Conservation (phyloP, 345 rosid genomes). For the Corchorus capsularis region DNA sequence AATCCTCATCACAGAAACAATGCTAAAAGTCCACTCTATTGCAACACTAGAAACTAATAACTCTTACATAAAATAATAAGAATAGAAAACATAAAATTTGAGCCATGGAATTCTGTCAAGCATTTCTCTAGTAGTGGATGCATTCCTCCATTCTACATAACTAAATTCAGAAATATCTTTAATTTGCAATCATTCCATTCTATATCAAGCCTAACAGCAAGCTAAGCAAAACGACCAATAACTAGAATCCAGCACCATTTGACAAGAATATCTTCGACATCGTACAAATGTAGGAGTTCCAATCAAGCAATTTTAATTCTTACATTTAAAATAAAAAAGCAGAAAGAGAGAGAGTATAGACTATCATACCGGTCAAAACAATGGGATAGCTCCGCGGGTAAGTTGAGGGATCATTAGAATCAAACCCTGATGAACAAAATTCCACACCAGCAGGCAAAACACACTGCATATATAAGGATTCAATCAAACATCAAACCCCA, state of each 20-base stretch:
- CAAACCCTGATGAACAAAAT: conserved; percentile 71
- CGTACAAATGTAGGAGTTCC: neutral
- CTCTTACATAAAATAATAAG: neutral
- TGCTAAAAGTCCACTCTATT: no score
- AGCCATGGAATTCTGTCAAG: neutral
- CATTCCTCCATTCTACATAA: neutral
- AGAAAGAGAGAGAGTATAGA: neutral
- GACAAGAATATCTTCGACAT: neutral
- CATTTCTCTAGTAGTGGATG: neutral
- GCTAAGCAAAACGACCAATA: neutral
- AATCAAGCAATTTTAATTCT: neutral
- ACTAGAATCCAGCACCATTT: neutral
- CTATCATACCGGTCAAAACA: conserved; percentile 77
- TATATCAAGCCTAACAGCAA: conserved; percentile 1
- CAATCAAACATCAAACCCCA: neutral
- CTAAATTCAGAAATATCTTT: neutral
- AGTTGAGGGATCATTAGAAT: conserved; percentile 56
- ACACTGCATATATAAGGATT: conserved; percentile 48
- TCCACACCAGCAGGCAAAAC: conserved; percentile 93
- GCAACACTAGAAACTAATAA: no score
- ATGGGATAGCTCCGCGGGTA: conserved; percentile 93
- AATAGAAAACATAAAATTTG: neutral
- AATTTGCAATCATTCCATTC: neutral
- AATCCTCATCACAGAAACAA: no score
- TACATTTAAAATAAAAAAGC: neutral